phyloP scores from a whole-genome alignment of 1,139 yeast species.

The Kazachstania sp. region DNA sequence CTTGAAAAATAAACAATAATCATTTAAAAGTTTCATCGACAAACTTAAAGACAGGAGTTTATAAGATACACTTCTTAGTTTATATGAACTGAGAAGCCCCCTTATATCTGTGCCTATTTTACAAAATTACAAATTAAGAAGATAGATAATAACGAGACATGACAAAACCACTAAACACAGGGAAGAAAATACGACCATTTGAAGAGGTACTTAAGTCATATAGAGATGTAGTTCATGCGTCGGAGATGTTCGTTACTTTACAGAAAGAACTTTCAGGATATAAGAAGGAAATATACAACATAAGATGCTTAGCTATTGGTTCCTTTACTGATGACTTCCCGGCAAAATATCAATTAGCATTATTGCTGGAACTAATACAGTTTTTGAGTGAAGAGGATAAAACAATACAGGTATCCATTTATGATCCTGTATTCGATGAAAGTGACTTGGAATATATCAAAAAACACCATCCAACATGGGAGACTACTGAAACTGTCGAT shows the following conservation, averaged over 20 bases:
- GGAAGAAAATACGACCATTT: slow-evolving; percentile 3
- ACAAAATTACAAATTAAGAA: too few species aligned
- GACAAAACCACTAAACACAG: not conserved
- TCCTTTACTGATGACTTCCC: slow-evolving; percentile 48
- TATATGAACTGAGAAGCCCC: too few species aligned
- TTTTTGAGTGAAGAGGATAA: slow-evolving; percentile 18
- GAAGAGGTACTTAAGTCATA: slow-evolving; percentile 5
- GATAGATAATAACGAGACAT: not conserved
- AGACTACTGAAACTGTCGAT: slow-evolving; percentile 17
- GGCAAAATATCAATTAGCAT: slow-evolving; percentile 60
- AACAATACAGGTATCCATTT: slow-evolving; percentile 37
- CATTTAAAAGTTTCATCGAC: too few species aligned
- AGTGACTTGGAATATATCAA: slow-evolving; percentile 37
- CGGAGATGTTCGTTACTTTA: slow-evolving; percentile 28
- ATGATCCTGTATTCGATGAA: slow-evolving; percentile 54
- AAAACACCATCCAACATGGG: slow-evolving; percentile 21
- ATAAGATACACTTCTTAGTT: too few species aligned
- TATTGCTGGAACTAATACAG: slow-evolving; percentile 36
- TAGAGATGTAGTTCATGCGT: slow-evolving; percentile 19
- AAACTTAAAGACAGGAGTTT: too few species aligned
- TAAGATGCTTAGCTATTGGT: slow-evolving; percentile 70
- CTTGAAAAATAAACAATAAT: too few species aligned
- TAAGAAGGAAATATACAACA: slow-evolving; percentile 19
- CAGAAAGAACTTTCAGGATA: slow-evolving; percentile 8
- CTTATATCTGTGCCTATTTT: too few species aligned